Percentiles rank a stretch among this genome's conserved stretches.
These are phyloP conservation scores for Smittium mucronatum DNA, from an alignment of 371 early-diverging fungal genomes.

Conservation along the genomic window DNA sequence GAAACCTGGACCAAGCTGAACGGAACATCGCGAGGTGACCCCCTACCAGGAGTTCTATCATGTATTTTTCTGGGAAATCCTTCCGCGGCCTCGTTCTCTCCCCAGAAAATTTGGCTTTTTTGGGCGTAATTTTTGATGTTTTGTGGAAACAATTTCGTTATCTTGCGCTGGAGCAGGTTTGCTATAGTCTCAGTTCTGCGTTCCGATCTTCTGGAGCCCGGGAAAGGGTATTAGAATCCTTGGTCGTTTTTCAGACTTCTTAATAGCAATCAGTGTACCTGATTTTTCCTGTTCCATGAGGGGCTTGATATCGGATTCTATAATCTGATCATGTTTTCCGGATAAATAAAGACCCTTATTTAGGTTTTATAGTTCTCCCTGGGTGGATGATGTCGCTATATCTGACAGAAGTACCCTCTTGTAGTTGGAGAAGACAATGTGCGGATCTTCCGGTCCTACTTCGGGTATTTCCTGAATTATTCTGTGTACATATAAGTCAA, in stretches of 20 bases:
- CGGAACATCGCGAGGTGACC: not conserved
- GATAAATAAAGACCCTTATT: not conserved
- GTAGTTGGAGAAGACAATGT: not conserved
- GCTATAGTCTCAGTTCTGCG: not conserved
- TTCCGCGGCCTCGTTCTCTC: not conserved
- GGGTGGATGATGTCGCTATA: not conserved
- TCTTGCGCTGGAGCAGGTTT: not conserved
- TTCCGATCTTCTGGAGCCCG: not conserved
- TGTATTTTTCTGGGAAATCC: not conserved
- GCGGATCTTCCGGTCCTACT: not conserved
- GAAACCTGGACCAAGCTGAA: not conserved
- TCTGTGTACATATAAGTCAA: not conserved
- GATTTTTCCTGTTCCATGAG: not conserved
- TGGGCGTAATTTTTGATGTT: not conserved
- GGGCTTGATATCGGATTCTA: not conserved
- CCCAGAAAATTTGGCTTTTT: not conserved
- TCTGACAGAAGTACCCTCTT: not conserved
- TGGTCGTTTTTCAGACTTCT: not conserved
- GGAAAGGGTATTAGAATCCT: not conserved
- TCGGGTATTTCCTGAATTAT: not conserved
- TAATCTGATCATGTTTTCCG: not conserved
- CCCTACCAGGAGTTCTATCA: not conserved
- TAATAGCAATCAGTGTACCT: not conserved
- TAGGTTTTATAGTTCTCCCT: not conserved
- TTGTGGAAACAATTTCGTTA: not conserved